Base-by-base conservation (phyloP, 768 basidiomycete species). In the Boletus tylopilopsis region DNA sequence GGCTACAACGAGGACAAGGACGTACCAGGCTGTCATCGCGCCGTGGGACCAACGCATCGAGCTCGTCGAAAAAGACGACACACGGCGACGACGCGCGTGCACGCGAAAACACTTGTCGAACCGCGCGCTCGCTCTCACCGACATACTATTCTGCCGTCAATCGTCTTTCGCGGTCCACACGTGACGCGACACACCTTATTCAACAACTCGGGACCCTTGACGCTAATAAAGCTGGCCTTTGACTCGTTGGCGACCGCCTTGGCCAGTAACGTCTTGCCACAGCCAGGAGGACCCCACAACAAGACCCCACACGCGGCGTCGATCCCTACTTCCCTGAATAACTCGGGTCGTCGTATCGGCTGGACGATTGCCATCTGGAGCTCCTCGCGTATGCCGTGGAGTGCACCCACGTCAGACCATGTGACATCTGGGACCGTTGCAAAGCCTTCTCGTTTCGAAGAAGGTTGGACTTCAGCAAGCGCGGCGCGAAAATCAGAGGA, bases 251-350 rank as follows among this genome's bases (percentile, higher is more conserved):
- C 96, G 5, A 98, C 95, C 0, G 95, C 96, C 65, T 97, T 98
- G 0, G 96, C 96, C n/a, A 99, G 73, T 24, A 99, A 64, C 0
- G 96, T 99, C 72, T 98, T 99, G 5, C 96, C 96, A 63, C 95
- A 98, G 10, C 96, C 96, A 0, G 96, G 95, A 22, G 96, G 96
- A 25, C 96, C 96, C 96, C 96, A 98, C n/a, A 98, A 71, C 29
- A 98, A 71, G 3, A 98, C 96, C 0, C 95, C 96, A 62, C 92
- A 94, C 0, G 92, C 84, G 0, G 91, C 90, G 25, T 85, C 83
- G 54, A 99, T 93, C 6, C 96, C 96, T 1, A 97, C 88, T 10
- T 79, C 79, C 39, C 71, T 81, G 69, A 99, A 99, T 3, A 98
- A 66, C 61, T 93, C 92, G 0, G 96, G 95, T 27, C 90, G 74